Evolutionary conservation across 352 stramenopile genomes (phyloP), one percentile per base, ranked within the genome.

Genomic region (Phytophthora sojae): DNA sequence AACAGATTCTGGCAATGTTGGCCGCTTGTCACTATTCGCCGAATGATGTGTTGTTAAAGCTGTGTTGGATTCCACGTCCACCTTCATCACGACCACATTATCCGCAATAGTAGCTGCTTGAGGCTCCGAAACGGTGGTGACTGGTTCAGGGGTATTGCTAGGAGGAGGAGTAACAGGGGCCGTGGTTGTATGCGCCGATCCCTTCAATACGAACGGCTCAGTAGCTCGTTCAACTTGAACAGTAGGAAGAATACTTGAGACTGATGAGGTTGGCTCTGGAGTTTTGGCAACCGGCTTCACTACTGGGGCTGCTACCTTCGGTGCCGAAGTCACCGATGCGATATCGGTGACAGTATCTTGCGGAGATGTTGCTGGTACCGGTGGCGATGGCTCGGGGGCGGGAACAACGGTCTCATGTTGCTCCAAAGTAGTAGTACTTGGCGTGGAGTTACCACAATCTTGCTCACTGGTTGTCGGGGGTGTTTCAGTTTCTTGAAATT

Each of bases 201-300:
- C 19, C 30, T 57, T 69, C 54, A 73, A 39, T 9, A 63, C 53
- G 21, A 73, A 73, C n/a, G 64, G 53, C 23, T 70, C 45, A 7
- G 50, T n/a, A 15, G 39, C 26, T 58, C 32, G 57, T 49, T 76
- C 64, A 4, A 70, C n/a, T 65, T 69, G 45, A 61, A 76, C 47
- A 21, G 47, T 63, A 55, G 69, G 69, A 9, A 76, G 12, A 19
- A 76, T 25, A 49, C 45, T 76, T 12, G 69, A 73, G 45, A 73
- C 53, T 3, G 64, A 73, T 29, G 54, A 23, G 17, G 11, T 67
- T 15, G 51, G 8, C 9, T 17, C 49, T 35, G 49, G 49, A 17
- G 25, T 35, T 11, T 30, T 35, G 12, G n/a, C 23, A 15, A 5
- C 25, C 49, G 49, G 49, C 12, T 55, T 35, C n/a, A 19, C 21